Conservation (phyloP, 768 basidiomycete species). For the Rhizopogon vulgaris region DNA sequence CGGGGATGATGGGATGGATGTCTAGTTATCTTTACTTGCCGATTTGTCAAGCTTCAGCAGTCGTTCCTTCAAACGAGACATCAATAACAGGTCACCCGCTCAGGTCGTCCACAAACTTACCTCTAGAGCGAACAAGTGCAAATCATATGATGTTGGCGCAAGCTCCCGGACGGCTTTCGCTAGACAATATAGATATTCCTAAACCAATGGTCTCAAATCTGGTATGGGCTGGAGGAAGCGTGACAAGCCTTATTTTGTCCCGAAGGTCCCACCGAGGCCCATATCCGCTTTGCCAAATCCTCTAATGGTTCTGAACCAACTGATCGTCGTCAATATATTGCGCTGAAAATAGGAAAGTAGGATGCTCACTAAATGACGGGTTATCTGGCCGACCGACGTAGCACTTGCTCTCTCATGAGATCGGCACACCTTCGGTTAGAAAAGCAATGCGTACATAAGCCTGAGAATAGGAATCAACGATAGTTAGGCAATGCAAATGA, state of each 20-base stretch:
- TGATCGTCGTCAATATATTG: constrained; percentile 20
- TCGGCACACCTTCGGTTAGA: background rate
- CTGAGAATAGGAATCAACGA: constrained; percentile 23
- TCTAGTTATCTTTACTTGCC: background rate
- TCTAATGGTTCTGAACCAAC: constrained; percentile 83
- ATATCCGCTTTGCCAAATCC: constrained; percentile 61
- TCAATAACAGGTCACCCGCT: background rate
- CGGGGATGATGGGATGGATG: background rate
- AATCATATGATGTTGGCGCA: constrained; percentile 67
- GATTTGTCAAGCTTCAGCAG: background rate
- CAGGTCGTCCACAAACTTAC: constrained; percentile 27
- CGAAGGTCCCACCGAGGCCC: constrained; percentile 75
- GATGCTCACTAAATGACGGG: constrained; percentile 72
- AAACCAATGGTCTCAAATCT: background rate
- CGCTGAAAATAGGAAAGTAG: background rate
- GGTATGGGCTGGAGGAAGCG: background rate
- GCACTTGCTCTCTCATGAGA: constrained; percentile 37
- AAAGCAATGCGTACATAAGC: constrained; percentile 40
- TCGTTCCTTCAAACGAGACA: background rate
- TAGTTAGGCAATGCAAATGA: background rate
- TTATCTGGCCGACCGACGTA: constrained; percentile 87
- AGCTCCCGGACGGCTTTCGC: constrained; percentile 68
- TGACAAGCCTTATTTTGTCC: constrained; percentile 73
- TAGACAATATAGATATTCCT: constrained; percentile 88
- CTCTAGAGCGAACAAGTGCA: constrained; percentile 74